Conservation (phyloP, 1,284 basidiomycete genomes). For the Boletus semigastroideus region DNA sequence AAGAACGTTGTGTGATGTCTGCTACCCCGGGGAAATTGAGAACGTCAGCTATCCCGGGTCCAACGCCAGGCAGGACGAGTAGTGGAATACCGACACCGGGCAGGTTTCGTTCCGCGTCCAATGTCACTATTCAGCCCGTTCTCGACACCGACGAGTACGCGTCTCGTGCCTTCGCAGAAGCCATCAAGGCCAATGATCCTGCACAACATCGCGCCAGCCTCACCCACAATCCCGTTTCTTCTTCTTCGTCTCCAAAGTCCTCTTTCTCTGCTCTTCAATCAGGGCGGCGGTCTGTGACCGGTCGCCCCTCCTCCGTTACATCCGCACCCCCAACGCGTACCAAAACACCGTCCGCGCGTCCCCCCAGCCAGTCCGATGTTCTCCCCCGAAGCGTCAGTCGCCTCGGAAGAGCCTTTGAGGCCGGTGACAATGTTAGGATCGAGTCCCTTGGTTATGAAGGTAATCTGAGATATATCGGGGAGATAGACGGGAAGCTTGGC, state of each 20-base stretch:
- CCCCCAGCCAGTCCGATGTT: slow-evolving; percentile 62
- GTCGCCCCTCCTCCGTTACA: slow-evolving; percentile 50
- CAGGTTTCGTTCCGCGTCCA: slow-evolving; percentile 65
- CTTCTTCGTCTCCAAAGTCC: slow-evolving; percentile 47
- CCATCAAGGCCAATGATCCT: slow-evolving; percentile 76
- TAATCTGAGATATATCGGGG: slow-evolving; percentile 73
- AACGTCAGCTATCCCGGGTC: slow-evolving; percentile 57
- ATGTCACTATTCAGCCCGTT: slow-evolving; percentile 38
- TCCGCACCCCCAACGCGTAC: slow-evolving; percentile 44
- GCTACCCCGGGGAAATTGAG: slow-evolving; percentile 54
- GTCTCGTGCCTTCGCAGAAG: slow-evolving; percentile 69
- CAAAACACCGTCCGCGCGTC: slow-evolving; percentile 54
- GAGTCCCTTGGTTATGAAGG: slow-evolving; percentile 87
- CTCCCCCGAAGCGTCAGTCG: slow-evolving; percentile 47
- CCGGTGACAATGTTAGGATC: slow-evolving; percentile 82
- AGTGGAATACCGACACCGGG: slow-evolving; percentile 69
- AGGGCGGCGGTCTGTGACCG: slow-evolving; percentile 41
- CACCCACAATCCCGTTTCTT: slow-evolving; percentile 41
- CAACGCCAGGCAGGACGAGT: slow-evolving; percentile 46
- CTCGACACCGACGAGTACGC: slow-evolving; percentile 51
- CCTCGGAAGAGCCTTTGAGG: slow-evolving; percentile 50
- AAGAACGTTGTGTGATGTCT: slow-evolving; percentile 29
- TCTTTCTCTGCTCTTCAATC: slow-evolving; percentile 31
- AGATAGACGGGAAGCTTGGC: slow-evolving; percentile 84
- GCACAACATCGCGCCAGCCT: slow-evolving; percentile 55